These are phyloP conservation scores for Diaporthe sp. DNA, from an alignment of 2,329 filamentous ascomycete genomes.

Conservation along the genomic window DNA sequence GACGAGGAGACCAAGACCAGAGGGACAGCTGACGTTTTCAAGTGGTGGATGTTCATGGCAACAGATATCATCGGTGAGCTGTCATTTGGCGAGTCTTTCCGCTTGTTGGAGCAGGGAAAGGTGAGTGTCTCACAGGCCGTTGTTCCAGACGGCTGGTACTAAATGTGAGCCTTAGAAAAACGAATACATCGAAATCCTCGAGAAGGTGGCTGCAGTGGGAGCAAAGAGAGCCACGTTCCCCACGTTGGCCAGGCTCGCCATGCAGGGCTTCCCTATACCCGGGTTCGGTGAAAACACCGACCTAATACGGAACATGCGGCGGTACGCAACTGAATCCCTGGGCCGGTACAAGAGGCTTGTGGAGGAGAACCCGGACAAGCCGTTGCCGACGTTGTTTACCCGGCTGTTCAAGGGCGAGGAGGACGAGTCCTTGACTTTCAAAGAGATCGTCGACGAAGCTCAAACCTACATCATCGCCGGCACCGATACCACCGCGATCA, in stretches of 20 bases:
- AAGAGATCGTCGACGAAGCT: conserved; percentile 57
- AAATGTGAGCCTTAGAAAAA: conserved; percentile 50
- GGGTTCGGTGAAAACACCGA: conserved; percentile 29
- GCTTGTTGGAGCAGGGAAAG: conserved; percentile 63
- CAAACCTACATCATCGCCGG: conserved; percentile 63
- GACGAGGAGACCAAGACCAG: conserved; percentile 55
- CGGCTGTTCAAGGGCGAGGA: conserved; percentile 54
- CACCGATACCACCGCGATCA: conserved; percentile 65
- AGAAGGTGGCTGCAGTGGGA: conserved; percentile 44
- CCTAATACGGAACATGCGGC: background rate
- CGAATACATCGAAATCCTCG: conserved; percentile 57
- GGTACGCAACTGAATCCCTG: conserved; percentile 15
- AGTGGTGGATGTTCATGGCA: conserved; percentile 66
- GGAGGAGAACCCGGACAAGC: conserved; percentile 20
- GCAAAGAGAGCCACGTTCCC: conserved; percentile 49
- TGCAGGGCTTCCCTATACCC: conserved; percentile 29
- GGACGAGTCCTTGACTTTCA: conserved; percentile 43
- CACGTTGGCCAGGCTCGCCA: conserved; percentile 40
- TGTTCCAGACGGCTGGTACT: background rate
- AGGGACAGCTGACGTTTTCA: conserved; percentile 60
- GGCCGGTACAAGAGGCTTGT: conserved; percentile 28
- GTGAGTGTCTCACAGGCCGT: conserved; percentile 48
- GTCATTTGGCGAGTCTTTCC: conserved; percentile 68
- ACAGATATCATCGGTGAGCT: conserved; percentile 68
- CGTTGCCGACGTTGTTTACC: conserved; percentile 52